Evolutionary conservation across 352 stramenopile genomes (phyloP).

Genomic region (Globisporangium ultimum): DNA sequence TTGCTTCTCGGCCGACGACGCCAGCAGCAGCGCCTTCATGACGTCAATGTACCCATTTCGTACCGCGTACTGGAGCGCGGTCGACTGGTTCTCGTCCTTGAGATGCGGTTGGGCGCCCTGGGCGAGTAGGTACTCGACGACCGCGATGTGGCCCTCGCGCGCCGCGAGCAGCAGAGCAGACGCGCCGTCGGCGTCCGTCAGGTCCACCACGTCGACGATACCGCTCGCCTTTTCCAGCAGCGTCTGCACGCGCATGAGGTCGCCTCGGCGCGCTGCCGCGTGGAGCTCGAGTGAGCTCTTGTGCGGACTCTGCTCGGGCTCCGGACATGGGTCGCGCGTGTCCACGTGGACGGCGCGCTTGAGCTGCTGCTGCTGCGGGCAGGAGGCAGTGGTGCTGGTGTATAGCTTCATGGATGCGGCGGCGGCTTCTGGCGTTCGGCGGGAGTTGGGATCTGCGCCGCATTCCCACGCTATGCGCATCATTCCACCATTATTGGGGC

Average conservation of each 20-base stretch:
- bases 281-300: neutral
- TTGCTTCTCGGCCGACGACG: neutral
- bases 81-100: conserved; percentile 5
- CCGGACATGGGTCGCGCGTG: too few relatives aligned
- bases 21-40: conserved; percentile 2
- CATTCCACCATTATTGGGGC: too few relatives aligned
- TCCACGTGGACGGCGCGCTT: too few relatives aligned
- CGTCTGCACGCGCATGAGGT: conserved; percentile 1
- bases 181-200: neutral
- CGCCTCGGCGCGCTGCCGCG: neutral
- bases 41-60: neutral
- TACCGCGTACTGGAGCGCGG: conserved; percentile 4
- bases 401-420: too few relatives aligned
- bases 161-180: conserved; percentile 7
- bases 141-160: conserved; percentile 6
- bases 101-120: neutral
- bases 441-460: too few relatives aligned
- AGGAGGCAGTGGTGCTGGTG: too few relatives aligned
- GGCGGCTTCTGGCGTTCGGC: too few relatives aligned
- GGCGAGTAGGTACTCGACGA: conserved; percentile 8
- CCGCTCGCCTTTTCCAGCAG: neutral
- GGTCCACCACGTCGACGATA: conserved; percentile 5
- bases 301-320: too few relatives aligned
- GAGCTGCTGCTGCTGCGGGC: too few relatives aligned
- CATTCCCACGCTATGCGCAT: too few relatives aligned